phyloP scores from a whole-genome alignment of 805 yeast genomes.

The Tetrapisispora iriomotensis region DNA sequence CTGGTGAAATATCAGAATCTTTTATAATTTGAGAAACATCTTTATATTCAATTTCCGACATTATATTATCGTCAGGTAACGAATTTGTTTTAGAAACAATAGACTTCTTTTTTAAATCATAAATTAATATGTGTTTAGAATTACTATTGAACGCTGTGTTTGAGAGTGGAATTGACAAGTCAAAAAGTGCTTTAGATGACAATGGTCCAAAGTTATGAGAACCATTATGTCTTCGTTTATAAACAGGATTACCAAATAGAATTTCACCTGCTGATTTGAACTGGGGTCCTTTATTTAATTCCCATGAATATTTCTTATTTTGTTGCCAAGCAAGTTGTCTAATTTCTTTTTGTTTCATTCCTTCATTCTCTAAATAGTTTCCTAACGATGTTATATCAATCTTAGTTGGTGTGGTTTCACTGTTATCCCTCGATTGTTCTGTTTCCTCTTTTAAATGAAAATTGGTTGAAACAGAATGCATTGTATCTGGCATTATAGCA shows the following conservation, averaged over 20 bases:
- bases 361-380: conserved; percentile 15
- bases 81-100: not conserved
- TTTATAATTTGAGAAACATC: conserved; percentile 23
- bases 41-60: conserved; percentile 15
- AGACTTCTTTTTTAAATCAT: not conserved
- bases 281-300: conserved; percentile 4
- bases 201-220: too few relatives aligned
- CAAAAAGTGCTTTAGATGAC: not conserved
- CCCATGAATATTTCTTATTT: conserved; percentile 19
- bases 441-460: not conserved
- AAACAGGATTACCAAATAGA: conserved; percentile 7
- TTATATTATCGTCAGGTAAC: conserved; percentile 6
- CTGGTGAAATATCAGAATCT: conserved; percentile 17
- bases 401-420: not conserved
- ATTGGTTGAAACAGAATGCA: too few relatives aligned
- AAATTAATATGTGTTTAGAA: conserved; percentile 9
- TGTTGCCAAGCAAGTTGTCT: conserved; percentile 13
- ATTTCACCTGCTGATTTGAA: conserved; percentile 12
- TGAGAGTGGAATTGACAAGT: not conserved
- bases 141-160: not conserved
- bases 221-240: not conserved
- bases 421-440: not conserved
- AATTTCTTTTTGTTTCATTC: conserved; percentile 14
- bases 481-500: too few relatives aligned
- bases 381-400: conserved; percentile 13